Evolutionary conservation across 495 filamentous ascomycete species (phyloP), one percentile per base, ranked within the genome.

Genomic region (Acidiella bohemica): DNA sequence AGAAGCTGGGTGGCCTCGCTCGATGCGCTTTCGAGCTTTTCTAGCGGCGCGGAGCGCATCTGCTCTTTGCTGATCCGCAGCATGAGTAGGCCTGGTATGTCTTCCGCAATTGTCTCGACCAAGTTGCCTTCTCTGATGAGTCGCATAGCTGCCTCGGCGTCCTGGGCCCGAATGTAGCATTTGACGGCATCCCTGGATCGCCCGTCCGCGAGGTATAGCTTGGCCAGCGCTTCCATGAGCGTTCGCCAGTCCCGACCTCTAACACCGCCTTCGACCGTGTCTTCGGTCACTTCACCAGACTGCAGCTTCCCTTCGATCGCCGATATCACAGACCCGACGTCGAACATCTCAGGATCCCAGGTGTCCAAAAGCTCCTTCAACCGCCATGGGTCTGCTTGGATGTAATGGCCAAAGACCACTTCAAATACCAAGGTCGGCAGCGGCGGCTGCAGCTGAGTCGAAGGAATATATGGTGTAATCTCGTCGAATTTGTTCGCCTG

Each of bases 81-180:
- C 38, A 84, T 69, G 32, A 96, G 80, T 46, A 97, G 81, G 26
- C 82, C 79, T 1, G 84, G 74, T 25, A 97, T 86, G 49, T 96
- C 82, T 50, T 93, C 84, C 4, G 24, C 36, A 11, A 96, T 72
- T 5, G 84, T 77, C 40, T 88, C 84, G 5, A 93, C 73, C 18
- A 97, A 65, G 47, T 85, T 82, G 50, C 80, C 80, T 18, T 90
- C 80, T 40, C 72, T 70, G 46, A 96, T 88, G 39, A 97, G 61
- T 16, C 67, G 61, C 75, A 97, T 87, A 0, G 84, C 81, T 12
- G 78, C 76, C 45, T 95, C 86, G 1, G 82, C 90, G 66, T 96
- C 83, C 54, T 93, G 85, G 9, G 94, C 68, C 26, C 70, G 77
- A 52, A 96, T 90, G 57, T 88, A 94, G 59, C 80, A 90, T 44